phyloP scores from a whole-genome alignment of 371 early-diverging fungal genomes.

The Dichotomocladium elegans region DNA sequence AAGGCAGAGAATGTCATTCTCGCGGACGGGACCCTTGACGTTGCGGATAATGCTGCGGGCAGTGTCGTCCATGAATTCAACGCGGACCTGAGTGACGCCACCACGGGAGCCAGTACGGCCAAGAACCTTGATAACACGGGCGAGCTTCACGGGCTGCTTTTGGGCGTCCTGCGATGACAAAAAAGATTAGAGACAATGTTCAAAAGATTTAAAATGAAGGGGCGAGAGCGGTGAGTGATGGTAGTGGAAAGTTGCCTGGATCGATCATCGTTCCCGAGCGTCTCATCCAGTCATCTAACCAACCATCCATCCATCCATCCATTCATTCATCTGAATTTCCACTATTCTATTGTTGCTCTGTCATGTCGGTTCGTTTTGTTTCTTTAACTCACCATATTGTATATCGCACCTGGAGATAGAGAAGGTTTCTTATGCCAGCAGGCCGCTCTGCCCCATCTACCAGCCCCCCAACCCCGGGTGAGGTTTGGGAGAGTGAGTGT shows the following conservation, averaged over 20 bases:
- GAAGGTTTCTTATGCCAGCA: background rate
- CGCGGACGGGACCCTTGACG: constrained; percentile 98
- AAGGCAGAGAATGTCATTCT: constrained; percentile 93
- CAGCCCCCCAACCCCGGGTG: too few relatives aligned
- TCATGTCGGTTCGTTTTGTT: too few relatives aligned
- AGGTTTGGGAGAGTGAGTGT: too few relatives aligned
- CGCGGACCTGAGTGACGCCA: constrained; percentile 98
- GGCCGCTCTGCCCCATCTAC: background rate
- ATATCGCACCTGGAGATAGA: background rate
- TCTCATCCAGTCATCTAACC: background rate
- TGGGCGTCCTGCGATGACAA: constrained; percentile 53
- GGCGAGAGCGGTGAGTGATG: background rate
- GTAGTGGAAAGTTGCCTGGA: background rate
- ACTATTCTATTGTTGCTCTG: background rate
- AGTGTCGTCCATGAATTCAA: constrained; percentile 95
- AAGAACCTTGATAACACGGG: constrained; percentile 93
- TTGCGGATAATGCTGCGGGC: constrained; percentile 97
- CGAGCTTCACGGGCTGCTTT: constrained; percentile 84
- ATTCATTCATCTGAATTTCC: background rate
- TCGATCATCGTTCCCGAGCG: background rate
- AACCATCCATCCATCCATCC: constrained; percentile 1
- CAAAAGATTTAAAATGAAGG: too few relatives aligned
- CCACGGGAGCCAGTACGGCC: constrained; percentile 99
- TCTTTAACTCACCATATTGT: background rate
- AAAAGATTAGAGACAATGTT: background rate